These are phyloP conservation scores for Phlebiopsis flavidoalba DNA, from an alignment of 768 basidiomycete species.

Conservation along the genomic window DNA sequence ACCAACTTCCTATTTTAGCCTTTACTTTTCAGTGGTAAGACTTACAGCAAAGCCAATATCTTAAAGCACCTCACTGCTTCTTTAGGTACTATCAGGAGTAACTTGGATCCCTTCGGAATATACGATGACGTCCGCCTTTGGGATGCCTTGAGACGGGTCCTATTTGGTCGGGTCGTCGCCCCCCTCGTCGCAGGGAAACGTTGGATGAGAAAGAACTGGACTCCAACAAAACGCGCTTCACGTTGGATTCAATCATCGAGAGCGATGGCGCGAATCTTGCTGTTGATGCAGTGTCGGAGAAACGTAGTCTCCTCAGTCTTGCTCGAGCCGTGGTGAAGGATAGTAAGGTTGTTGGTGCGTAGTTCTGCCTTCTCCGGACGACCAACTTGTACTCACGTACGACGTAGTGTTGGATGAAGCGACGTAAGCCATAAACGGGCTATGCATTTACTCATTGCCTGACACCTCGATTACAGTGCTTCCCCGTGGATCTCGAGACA, in stretches of 20 bases:
- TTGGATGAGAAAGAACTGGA: constrained; percentile 7
- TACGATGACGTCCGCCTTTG: constrained; percentile 63
- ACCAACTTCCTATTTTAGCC: constrained; percentile 34
- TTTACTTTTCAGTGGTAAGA: constrained; percentile 52
- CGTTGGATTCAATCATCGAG: constrained; percentile 46
- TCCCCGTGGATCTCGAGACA: constrained; percentile 42
- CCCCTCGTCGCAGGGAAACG: constrained; percentile 6
- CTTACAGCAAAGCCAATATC: constrained; percentile 51
- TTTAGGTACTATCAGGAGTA: constrained; percentile 46
- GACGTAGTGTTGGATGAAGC: constrained; percentile 45
- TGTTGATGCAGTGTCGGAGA: constrained; percentile 26
- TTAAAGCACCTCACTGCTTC: constrained; percentile 39
- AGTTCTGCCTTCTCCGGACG: constrained; percentile 8
- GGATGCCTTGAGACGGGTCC: constrained; percentile 69
- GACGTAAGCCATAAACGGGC: constrained; percentile 21
- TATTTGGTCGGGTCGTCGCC: constrained; percentile 35
- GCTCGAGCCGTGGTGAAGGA: constrained; percentile 52
- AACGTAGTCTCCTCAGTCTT: constrained; percentile 44
- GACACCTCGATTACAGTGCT: constrained; percentile 20
- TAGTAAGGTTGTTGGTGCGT: constrained; percentile 32
- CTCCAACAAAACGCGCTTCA: constrained; percentile 33
- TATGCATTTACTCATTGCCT: neutral
- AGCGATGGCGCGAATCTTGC: constrained; percentile 50
- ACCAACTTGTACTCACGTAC: neutral
- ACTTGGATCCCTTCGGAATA: constrained; percentile 49